A percentile compares a stretch with the other conserved stretches of the same genome.
These are phyloP conservation scores for Coelastrella sp. DNA, from an alignment of 139 green algal species.

Conservation along the genomic window DNA sequence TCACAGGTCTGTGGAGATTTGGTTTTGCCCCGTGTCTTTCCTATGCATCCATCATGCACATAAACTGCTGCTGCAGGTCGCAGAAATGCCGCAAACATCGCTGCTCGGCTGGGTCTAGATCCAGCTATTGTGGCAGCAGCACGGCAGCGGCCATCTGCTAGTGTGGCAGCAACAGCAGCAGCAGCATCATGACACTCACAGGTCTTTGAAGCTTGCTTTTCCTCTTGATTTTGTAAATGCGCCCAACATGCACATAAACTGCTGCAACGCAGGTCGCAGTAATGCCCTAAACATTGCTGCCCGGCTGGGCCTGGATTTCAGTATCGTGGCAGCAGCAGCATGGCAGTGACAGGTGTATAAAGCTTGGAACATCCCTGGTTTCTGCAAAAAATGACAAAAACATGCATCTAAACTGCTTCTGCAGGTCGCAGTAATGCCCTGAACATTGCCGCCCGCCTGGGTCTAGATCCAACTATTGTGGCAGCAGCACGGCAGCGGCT, in stretches of 20 bases:
- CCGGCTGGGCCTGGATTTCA: constrained; percentile 72
- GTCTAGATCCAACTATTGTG: constrained; percentile 50
- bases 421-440: constrained; percentile 71
- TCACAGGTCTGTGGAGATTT: too few relatives aligned
- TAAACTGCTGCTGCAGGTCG: not conserved
- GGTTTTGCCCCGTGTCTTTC: too few relatives aligned
- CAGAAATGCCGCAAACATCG: constrained; percentile 83
- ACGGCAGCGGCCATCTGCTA: constrained; percentile 59
- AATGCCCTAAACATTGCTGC: constrained; percentile 84
- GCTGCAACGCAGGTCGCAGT: not conserved
- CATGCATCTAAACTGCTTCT: not conserved
- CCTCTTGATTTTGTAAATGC: too few relatives aligned
- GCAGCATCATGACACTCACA: too few relatives aligned
- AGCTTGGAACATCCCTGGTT: too few relatives aligned
- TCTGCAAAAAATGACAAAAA: too few relatives aligned
- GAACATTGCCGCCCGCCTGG: constrained; percentile 75
- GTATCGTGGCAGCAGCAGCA: constrained; percentile 78
- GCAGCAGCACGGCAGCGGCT: constrained; percentile 46
- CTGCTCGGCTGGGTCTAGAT: constrained; percentile 70
- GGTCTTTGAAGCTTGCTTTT: too few relatives aligned
- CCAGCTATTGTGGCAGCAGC: too few relatives aligned
- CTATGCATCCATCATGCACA: too few relatives aligned
- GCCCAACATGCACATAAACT: too few relatives aligned
- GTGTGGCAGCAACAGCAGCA: constrained; percentile 33
- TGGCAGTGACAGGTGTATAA: constrained; percentile 53